Conservation (phyloP, 768 basidiomycete species). For the Lyophyllum shimeji region DNA sequence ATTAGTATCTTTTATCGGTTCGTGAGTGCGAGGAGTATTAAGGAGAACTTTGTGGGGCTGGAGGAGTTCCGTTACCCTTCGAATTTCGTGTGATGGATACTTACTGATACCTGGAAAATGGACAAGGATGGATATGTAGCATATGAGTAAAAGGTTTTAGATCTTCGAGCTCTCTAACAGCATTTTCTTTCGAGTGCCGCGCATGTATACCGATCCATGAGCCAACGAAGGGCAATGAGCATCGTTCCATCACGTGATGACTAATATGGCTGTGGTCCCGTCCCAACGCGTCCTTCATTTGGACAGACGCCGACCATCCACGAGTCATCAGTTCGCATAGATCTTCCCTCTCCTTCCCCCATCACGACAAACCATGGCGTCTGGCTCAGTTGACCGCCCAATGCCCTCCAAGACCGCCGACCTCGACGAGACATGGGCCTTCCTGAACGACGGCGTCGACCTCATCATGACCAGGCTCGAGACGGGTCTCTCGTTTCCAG, state of each 20-base stretch:
- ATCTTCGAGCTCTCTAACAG: too few species aligned
- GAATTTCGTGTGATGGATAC: slow-evolving; percentile 51
- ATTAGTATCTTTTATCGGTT: slow-evolving; percentile 72
- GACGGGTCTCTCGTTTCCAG: slow-evolving; percentile 69
- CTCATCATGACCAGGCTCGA: slow-evolving; percentile 91
- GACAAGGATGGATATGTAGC: not conserved
- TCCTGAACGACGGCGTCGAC: slow-evolving; percentile 80
- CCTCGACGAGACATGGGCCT: slow-evolving; percentile 85
- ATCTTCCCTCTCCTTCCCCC: not conserved
- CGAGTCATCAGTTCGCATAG: slow-evolving; percentile 3
- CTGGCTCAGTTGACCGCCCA: slow-evolving; percentile 12
- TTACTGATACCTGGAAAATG: not conserved
- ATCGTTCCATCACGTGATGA: slow-evolving; percentile 8
- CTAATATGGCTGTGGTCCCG: slow-evolving; percentile 1
- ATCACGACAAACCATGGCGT: slow-evolving; percentile 4
- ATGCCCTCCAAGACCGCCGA: slow-evolving; percentile 75
- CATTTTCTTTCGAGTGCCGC: too few species aligned
- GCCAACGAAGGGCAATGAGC: too few species aligned
- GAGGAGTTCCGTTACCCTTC: slow-evolving; percentile 85
- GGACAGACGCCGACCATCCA: slow-evolving; percentile 5
- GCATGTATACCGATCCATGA: too few species aligned
- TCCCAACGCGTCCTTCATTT: slow-evolving; percentile 10
- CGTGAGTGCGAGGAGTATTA: slow-evolving; percentile 88
- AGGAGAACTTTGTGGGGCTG: slow-evolving; percentile 91
- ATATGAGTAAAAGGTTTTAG: too few species aligned